These are phyloP conservation scores for Comarum palustre DNA, from an alignment of 306 rosid species.

Conservation along the genomic window DNA sequence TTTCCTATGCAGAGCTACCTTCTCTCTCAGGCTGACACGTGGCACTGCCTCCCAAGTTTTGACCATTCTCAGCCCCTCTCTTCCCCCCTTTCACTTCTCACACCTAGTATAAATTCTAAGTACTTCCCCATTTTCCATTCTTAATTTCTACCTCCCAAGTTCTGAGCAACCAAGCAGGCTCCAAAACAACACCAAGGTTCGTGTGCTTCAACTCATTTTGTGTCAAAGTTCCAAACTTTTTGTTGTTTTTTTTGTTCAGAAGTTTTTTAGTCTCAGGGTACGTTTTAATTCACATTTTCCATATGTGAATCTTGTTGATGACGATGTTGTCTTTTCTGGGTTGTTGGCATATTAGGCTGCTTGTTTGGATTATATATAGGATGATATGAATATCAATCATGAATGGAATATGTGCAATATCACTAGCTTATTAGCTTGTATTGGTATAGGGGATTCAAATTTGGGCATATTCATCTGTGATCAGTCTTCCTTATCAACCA, in stretches of 20 bases:
- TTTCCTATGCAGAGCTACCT: constrained; percentile 32
- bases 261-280: not conserved
- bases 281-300: not conserved
- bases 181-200: not conserved
- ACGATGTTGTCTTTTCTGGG: constrained; percentile 15
- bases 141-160: constrained; percentile 9
- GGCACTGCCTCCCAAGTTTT: constrained; percentile 21
- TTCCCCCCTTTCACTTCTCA: constrained; percentile 5
- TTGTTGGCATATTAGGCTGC: constrained; percentile 1
- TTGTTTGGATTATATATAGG: not conserved
- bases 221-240: constrained; percentile 6
- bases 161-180: not conserved
- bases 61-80: constrained; percentile 12
- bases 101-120: not conserved
- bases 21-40: constrained; percentile 30
- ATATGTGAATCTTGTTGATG: constrained; percentile 3
- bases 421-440: not conserved
- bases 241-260: not conserved
- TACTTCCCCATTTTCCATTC: not conserved
- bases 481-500: not conserved
- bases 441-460: not conserved
- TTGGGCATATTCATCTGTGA: not conserved
- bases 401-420: not conserved
- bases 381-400: not conserved
- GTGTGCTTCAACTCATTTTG: not conserved